These are phyloP conservation scores for Pilobolus umbonatus DNA, from an alignment of 192 early-diverging fungal species.

Conservation along the genomic window DNA sequence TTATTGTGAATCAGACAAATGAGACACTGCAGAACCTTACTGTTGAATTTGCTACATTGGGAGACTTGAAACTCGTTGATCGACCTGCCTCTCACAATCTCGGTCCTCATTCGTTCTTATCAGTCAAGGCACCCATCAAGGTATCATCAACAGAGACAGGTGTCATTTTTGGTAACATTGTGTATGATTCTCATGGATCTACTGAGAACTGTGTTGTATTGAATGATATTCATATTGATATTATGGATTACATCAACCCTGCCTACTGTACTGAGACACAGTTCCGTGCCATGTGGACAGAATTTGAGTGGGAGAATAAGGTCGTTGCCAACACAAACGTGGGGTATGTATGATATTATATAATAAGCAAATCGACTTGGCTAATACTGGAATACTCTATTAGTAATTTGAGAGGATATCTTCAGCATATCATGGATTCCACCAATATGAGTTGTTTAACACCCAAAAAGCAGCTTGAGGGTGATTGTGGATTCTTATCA, in stretches of 20 bases:
- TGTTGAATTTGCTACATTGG: slow-evolving; percentile 98
- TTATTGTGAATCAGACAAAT: slow-evolving; percentile 95
- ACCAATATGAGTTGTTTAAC: slow-evolving; percentile 99
- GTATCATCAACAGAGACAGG: slow-evolving; percentile 97
- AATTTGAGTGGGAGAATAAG: slow-evolving; percentile 99
- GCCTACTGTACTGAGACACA: slow-evolving; percentile 85
- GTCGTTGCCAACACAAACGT: slow-evolving; percentile 95
- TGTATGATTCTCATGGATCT: slow-evolving; percentile 94
- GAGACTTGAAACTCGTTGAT: slow-evolving; percentile 96
- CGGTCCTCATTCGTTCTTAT: slow-evolving; percentile 89
- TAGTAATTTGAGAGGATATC: slow-evolving; percentile 81
- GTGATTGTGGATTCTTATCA: slow-evolving; percentile 96
- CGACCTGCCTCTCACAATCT: slow-evolving; percentile 83
- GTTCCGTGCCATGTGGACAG: slow-evolving; percentile 98
- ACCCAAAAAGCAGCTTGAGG: slow-evolving; percentile 83
- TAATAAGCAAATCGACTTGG: not conserved
- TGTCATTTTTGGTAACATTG: slow-evolving; percentile 97
- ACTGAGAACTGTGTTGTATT: slow-evolving; percentile 91
- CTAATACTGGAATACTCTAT: not conserved
- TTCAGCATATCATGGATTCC: slow-evolving; percentile 90
- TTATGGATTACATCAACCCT: slow-evolving; percentile 99
- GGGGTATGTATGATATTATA: slow-evolving; percentile 46
- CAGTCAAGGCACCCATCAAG: slow-evolving; percentile 97
- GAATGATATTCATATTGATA: slow-evolving; percentile 98
- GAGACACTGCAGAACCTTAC: slow-evolving; percentile 95